Evolutionary conservation across 371 early-diverging fungal species (phyloP).

Genomic region (Umbelopsis sp.): DNA sequence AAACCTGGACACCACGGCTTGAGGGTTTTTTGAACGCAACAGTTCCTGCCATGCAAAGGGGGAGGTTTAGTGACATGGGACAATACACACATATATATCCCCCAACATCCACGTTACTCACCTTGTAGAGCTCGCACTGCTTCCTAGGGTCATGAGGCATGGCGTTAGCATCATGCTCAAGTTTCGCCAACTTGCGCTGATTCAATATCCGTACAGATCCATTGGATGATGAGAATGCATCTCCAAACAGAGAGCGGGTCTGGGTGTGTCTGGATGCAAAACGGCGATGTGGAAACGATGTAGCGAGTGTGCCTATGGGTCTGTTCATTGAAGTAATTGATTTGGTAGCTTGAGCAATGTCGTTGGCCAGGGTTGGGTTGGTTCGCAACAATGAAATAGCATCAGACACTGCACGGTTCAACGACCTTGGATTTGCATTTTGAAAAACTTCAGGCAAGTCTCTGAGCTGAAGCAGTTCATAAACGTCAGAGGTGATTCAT

Average conservation of each 20-base stretch:
- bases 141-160: constrained; percentile 61
- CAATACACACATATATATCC: not conserved
- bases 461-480: not conserved
- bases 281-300: not conserved
- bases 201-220: constrained; percentile 42
- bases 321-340: not conserved
- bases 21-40: constrained; percentile 62
- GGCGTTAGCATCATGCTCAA: constrained; percentile 75
- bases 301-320: not conserved
- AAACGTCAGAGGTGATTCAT: not conserved
- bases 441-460: constrained; percentile 12
- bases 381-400: constrained; percentile 1
- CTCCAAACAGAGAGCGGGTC: not conserved
- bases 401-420: not conserved
- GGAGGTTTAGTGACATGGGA: too few relatives aligned
- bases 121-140: constrained; percentile 77
- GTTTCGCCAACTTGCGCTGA: constrained; percentile 53
- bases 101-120: constrained; percentile 26
- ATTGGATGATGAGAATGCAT: constrained; percentile 9
- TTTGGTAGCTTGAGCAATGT: constrained; percentile 1
- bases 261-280: not conserved
- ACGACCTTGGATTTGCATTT: not conserved
- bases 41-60: constrained; percentile 55
- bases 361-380: constrained; percentile 1
- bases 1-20: constrained; percentile 68